A percentile compares a stretch with the other conserved stretches of the same genome.
phyloP scores from a whole-genome alignment of 1,139 yeast genomes.

The Lodderomyces elongisporus region DNA sequence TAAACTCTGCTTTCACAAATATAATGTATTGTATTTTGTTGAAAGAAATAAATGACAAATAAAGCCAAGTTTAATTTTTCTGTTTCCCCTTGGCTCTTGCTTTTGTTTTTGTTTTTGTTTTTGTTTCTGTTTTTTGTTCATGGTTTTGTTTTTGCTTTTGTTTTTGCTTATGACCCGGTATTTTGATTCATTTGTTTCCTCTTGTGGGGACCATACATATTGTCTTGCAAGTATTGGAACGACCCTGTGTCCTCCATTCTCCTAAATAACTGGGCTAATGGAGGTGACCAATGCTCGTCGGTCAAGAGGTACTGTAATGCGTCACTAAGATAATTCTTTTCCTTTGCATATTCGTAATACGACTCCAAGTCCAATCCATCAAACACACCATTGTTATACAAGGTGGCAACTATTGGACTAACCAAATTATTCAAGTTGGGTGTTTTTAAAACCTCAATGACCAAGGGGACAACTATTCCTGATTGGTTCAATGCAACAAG shows the following conservation, averaged over 20 bases:
- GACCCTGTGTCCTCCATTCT: conserved; percentile 32
- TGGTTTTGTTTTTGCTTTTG: too few relatives aligned
- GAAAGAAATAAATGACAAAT: neutral
- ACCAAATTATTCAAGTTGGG: conserved; percentile 20
- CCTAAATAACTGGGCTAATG: conserved; percentile 28
- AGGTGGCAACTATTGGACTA: conserved; percentile 20
- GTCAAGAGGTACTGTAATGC: conserved; percentile 25
- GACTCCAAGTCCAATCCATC: conserved; percentile 24
- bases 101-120: too few relatives aligned
- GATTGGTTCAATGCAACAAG: conserved; percentile 31
- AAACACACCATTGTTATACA: conserved; percentile 33
- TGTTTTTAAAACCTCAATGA: conserved; percentile 24
- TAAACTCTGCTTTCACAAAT: too few relatives aligned
- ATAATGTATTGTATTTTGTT: too few relatives aligned
- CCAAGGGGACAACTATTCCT: conserved; percentile 26
- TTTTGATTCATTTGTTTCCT: conserved; percentile 1
- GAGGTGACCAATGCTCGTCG: conserved; percentile 28
- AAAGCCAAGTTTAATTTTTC: neutral
- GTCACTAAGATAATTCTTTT: conserved; percentile 19
- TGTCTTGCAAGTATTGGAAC: conserved; percentile 27
- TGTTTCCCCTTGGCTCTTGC: too few relatives aligned
- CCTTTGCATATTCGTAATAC: conserved; percentile 22
- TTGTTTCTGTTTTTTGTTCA: too few relatives aligned
- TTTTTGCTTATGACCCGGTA: neutral
- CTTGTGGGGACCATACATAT: conserved; percentile 28